Evolutionary conservation across 1,284 basidiomycete species (phyloP).

Genomic region (Violaceomyces palustris): DNA sequence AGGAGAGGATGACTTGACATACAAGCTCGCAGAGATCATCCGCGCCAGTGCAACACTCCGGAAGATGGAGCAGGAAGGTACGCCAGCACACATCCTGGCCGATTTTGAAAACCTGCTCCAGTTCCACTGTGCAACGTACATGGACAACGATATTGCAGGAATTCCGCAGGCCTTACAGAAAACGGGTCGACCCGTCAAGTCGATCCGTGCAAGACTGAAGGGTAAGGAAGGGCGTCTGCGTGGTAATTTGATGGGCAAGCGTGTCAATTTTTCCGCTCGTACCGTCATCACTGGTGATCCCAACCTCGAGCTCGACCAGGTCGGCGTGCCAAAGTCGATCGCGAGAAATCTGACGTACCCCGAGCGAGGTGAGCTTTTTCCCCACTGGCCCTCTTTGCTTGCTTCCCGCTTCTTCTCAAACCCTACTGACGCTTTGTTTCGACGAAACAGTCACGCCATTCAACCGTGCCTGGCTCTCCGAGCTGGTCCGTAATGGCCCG

Average conservation of each 20-base stretch:
- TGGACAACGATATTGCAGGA: conserved; percentile 99
- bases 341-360: conserved; percentile 98
- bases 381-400: background rate
- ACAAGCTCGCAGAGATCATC: conserved; percentile 95
- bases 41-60: conserved; percentile 88
- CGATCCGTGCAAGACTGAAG: conserved; percentile 94
- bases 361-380: conserved; percentile 66
- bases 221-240: conserved; percentile 97
- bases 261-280: conserved; percentile 97
- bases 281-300: conserved; percentile 99
- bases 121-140: conserved; percentile 98
- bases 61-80: conserved; percentile 91
- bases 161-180: conserved; percentile 97
- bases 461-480: conserved; percentile 90
- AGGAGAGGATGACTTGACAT: conserved; percentile 96
- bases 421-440: background rate
- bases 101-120: conserved; percentile 89
- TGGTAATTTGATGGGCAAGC: conserved; percentile 98
- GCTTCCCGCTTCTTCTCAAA: background rate
- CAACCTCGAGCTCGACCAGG: conserved; percentile 91
- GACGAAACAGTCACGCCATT: conserved; percentile 99
- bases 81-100: conserved; percentile 88
- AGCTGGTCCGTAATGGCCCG: conserved; percentile 93
- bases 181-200: conserved; percentile 94
- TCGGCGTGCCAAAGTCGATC: conserved; percentile 94